phyloP scores from a whole-genome alignment of 2,329 filamentous ascomycete genomes.

The Stachybotrys chartarum region DNA sequence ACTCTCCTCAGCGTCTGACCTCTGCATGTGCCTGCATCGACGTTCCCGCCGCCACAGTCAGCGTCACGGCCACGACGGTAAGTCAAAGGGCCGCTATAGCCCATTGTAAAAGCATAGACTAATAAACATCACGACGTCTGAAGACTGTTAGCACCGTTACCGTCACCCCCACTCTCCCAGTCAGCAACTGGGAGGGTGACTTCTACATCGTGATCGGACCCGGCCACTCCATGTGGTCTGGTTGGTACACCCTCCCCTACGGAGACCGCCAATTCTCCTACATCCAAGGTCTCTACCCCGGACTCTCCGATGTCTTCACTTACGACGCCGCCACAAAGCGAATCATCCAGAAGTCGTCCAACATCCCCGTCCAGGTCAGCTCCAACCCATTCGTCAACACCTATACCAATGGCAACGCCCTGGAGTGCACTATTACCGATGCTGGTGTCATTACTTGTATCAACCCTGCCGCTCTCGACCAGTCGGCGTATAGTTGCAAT shows the following conservation, averaged over 20 bases:
- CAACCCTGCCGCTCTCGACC: background rate
- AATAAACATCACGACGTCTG: no score
- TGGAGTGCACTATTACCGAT: background rate
- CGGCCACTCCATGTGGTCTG: no score
- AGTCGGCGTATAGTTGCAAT: background rate
- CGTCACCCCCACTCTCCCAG: no score
- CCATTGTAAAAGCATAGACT: no score
- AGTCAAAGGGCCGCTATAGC: no score
- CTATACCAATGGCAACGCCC: background rate
- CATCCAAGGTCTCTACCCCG: no score
- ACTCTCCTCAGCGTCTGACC: background rate
- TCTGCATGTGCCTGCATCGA: conserved; percentile 1
- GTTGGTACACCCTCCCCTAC: no score
- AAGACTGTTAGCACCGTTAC: no score
- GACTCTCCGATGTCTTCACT: background rate
- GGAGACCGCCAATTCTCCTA: no score
- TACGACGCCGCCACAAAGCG: background rate
- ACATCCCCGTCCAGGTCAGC: background rate
- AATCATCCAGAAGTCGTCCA: background rate
- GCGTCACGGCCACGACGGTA: no score
- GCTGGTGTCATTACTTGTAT: background rate
- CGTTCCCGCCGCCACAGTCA: background rate
- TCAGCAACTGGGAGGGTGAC: no score
- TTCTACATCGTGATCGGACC: no score
- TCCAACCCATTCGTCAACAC: background rate